Percentiles rank a stretch among this genome's conserved stretches.
Evolutionary conservation across 306 rosid species (phyloP).

Genomic region (Dalbergia cultrata): DNA sequence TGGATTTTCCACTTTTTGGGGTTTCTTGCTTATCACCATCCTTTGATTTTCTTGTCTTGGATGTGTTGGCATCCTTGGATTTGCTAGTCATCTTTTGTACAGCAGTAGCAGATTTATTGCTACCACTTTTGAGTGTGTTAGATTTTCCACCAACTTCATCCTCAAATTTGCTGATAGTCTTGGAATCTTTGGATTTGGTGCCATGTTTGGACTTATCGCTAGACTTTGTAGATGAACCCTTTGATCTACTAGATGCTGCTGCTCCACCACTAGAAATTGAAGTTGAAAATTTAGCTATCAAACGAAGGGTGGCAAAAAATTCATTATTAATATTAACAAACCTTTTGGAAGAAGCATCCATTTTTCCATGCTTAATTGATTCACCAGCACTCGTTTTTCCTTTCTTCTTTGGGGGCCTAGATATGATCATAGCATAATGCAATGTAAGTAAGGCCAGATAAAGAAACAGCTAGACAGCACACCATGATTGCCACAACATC

Average conservation of each 20-base stretch:
- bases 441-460: background rate
- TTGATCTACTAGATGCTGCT: conserved; percentile 71
- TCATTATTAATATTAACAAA: conserved; percentile 46
- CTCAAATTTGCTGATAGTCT: conserved; percentile 57
- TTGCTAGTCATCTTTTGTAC: conserved; percentile 55
- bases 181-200: conserved; percentile 66
- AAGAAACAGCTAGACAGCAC: conserved; percentile 24
- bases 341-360: conserved; percentile 62
- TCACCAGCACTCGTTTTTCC: conserved; percentile 57
- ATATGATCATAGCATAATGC: conserved; percentile 20
- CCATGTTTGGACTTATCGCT: conserved; percentile 51
- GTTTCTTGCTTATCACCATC: conserved; percentile 71
- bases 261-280: conserved; percentile 62
- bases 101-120: conserved; percentile 55
- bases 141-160: conserved; percentile 61
- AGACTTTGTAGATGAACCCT: conserved; percentile 54
- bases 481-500: conserved; percentile 30
- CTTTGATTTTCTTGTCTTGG: conserved; percentile 65
- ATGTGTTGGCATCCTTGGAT: conserved; percentile 49
- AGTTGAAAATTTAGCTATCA: conserved; percentile 51
- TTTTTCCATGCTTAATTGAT: conserved; percentile 58
- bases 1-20: conserved; percentile 63
- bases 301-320: background rate
- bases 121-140: conserved; percentile 55
- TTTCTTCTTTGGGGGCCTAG: conserved; percentile 82